phyloP scores from a whole-genome alignment of 1,284 basidiomycete species.

The Ganoderma resinaceum region DNA sequence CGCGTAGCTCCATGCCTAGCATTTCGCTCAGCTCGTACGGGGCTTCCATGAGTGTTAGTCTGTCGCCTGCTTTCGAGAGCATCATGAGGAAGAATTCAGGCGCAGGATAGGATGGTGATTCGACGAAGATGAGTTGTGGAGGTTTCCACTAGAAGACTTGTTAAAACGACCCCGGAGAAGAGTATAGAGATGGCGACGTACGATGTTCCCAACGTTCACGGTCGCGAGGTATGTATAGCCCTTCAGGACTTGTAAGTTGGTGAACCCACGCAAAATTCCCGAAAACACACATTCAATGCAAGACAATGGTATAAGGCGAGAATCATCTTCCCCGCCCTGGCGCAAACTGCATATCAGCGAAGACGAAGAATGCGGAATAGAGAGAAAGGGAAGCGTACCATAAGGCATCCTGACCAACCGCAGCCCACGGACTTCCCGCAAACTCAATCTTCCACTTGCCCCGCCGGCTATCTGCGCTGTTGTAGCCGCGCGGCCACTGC shows the following conservation, averaged over 20 bases:
- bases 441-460: constrained; percentile 51
- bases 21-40: constrained; percentile 44
- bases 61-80: constrained; percentile 62
- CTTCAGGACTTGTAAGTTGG: constrained; percentile 33
- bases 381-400: constrained; percentile 45
- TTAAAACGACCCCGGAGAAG: not conserved
- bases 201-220: constrained; percentile 61
- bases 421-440: constrained; percentile 52
- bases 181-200: constrained; percentile 40
- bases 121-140: constrained; percentile 66
- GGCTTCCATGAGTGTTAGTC: constrained; percentile 64
- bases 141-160: constrained; percentile 45
- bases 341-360: constrained; percentile 2
- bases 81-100: constrained; percentile 67
- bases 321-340: constrained; percentile 52
- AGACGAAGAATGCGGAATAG: not conserved
- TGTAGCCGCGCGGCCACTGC: constrained; percentile 55
- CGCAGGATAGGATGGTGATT: constrained; percentile 49
- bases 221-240: constrained; percentile 64
- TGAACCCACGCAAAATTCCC: not conserved
- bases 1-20: constrained; percentile 38
- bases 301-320: constrained; percentile 50
- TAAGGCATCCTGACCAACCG: constrained; percentile 45
- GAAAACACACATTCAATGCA: constrained; percentile 43
- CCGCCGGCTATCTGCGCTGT: constrained; percentile 34